Base-by-base conservation (phyloP, 495 filamentous ascomycete genomes). In the Letharia lupina region DNA sequence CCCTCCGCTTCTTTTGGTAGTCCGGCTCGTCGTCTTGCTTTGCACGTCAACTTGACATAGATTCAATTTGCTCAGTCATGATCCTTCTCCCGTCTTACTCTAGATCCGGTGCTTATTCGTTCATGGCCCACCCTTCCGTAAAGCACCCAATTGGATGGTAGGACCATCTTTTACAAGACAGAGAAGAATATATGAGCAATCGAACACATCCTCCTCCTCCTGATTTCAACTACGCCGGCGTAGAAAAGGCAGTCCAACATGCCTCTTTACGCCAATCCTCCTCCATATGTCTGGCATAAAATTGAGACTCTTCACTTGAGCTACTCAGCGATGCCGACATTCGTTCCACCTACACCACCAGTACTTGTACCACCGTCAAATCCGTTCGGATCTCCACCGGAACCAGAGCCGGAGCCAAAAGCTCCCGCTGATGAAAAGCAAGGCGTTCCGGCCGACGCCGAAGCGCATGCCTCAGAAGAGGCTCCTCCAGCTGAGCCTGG, bases 121-220 rank as follows among this genome's bases (percentile, higher is more conserved):
- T 60, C 23, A 31, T 37, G 50, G 58, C 64, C 64, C 64, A 28
- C 54, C 64, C 37, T 61, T 64, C 18, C n/a, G 39, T 44, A 31
- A 61, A 61, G 57, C 54, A 39, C 37, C 64, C 64, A 58, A 66
- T 66, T 44, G 64, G 54, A 37, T 37, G 33, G 33, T 57, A 18
- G 54, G 33, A 10, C n/a, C 48, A 18, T 62, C 15, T 5, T 18
- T 61, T 42, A 23, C 6, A 61, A 45, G 42, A 61, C 39, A 13
- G 37, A 35, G 11, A 37, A 18, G 16, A n/a, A 3, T 37, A 57
- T 57, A 57, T 57, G 54, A 57, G 31, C 5, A 18, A 35, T 42
- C 12, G 50, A 39, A 33, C 8, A 54, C 16, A 61, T 37, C 13
- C 8, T 44, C n/a, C 28, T 61, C 39, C n/a, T 61, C 39, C 44